Evolutionary conservation across 2,329 filamentous ascomycete species (phyloP), one percentile per base, ranked within the genome.

Genomic region (Xylariaceae sp.): DNA sequence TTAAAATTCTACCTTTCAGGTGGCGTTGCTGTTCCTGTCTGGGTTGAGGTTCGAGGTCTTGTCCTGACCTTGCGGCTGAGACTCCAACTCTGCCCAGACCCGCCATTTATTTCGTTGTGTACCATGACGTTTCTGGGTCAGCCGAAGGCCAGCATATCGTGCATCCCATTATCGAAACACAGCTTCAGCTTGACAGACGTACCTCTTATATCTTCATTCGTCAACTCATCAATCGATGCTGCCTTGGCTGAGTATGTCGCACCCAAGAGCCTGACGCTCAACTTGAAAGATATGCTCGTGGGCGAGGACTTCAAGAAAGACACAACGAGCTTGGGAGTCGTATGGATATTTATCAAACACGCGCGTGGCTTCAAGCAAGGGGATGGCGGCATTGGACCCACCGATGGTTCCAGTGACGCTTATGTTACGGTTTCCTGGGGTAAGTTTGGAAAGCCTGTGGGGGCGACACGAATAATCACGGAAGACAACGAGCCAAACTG

Each of bases 271-370:
- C 64, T 88, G 39, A 87, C 85, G 0, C 67, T 89, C 4, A 81
- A 89, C 56, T 66, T 89, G 26, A 86, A 87, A 58, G 83, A 87
- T 45, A 88, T 88, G 81, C 73, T 89, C 11, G 74, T 85, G 7
- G 85, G 85, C 3, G 84, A 87, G 43, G 85, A 89, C 53, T 88
- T 85, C 67, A 89, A 88, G 62, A 87, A 87, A 57, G 83, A 89
- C 47, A 87, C 84, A 0, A 64, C 65, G 22, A 72, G 79, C 2
- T 71, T 77, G 24, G 85, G 85, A 15, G 73, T 87, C 1, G 57
- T 89, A 1, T 72, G 84, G 48, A 72, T 87, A 9, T 74, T 74
- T 33, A 81, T 89, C 57, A 81, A 81, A 54, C 71, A 74, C 18
- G 85, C 83, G 0, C 77, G 74, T 32, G 83, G 79, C 28, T 88